These are phyloP conservation scores for Neopestalotiopsis rosae DNA, from an alignment of 2,329 filamentous ascomycete species.

Conservation along the genomic window DNA sequence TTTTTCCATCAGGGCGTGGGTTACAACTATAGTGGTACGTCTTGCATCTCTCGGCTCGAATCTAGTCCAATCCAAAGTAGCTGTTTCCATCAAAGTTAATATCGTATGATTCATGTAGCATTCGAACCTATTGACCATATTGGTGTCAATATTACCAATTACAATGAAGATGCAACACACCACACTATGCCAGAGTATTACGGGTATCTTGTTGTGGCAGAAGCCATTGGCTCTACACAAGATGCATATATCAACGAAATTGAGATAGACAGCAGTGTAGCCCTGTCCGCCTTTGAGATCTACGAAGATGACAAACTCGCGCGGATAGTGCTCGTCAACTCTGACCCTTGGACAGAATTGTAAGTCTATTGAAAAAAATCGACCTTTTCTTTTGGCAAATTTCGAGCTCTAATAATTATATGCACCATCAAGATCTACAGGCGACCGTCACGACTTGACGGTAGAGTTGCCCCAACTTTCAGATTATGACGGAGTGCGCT, in stretches of 20 bases:
- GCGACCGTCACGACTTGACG: background rate
- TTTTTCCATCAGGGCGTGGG: background rate
- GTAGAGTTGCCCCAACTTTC: background rate
- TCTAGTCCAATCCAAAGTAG: background rate
- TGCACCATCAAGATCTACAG: background rate
- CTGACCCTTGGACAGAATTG: background rate
- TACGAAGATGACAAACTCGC: background rate
- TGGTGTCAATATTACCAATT: background rate
- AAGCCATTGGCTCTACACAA: background rate
- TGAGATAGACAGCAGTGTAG: background rate
- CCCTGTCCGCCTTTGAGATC: background rate
- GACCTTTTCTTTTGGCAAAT: background rate
- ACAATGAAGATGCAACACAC: background rate
- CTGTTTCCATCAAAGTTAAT: background rate
- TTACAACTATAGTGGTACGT: background rate
- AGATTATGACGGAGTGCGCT: background rate
- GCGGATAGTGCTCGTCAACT: background rate
- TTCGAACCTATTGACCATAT: background rate
- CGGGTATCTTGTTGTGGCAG: background rate
- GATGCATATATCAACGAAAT: background rate
- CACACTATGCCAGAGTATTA: background rate
- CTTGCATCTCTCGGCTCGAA: background rate
- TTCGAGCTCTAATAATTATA: background rate
- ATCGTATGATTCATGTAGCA: background rate
- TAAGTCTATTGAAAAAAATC: background rate